Conservation (phyloP, 2,329 filamentous ascomycete genomes). For the Pleurostoma richardsiae region DNA sequence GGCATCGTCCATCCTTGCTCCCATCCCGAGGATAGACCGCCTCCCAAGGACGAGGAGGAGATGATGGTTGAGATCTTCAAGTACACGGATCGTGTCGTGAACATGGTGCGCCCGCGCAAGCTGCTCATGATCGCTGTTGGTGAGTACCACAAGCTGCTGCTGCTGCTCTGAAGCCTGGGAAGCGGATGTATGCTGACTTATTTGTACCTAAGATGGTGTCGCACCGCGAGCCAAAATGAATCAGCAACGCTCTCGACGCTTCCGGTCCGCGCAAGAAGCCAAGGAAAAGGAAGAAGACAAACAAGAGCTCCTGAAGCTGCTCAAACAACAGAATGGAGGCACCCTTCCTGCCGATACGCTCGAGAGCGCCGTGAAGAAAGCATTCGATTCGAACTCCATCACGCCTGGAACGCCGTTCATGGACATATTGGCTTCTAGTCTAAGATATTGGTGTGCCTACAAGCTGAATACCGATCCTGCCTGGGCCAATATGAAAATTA, state of each 20-base stretch:
- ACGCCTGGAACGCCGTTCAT: conserved; percentile 98
- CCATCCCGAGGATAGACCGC: conserved; percentile 88
- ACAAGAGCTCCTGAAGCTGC: conserved; percentile 76
- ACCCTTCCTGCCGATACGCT: conserved; percentile 55
- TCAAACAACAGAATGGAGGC: conserved; percentile 72
- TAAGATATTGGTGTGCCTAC: conserved; percentile 96
- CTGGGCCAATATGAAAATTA: conserved; percentile 94
- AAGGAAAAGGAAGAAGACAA: conserved; percentile 92
- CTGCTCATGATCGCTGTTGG: conserved; percentile 95
- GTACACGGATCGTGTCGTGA: conserved; percentile 97
- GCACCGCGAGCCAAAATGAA: conserved; percentile 99
- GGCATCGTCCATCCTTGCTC: conserved; percentile 99
- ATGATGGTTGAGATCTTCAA: conserved; percentile 99
- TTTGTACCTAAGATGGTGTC: conserved; percentile 67
- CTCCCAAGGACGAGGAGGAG: conserved; percentile 91
- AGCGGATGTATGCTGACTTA: background rate
- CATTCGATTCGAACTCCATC: conserved; percentile 83
- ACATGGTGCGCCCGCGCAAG: conserved; percentile 96
- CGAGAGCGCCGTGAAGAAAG: conserved; percentile 70
- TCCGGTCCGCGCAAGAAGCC: conserved; percentile 89
- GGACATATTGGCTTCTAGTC: conserved; percentile 84
- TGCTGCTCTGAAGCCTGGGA: too few species aligned
- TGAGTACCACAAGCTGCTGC: conserved; percentile 35
- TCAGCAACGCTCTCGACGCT: conserved; percentile 92
- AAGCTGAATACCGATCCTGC: conserved; percentile 95